These are phyloP conservation scores for Globisporangium recalcitrans DNA, from an alignment of 352 stramenopile species.

Conservation along the genomic window DNA sequence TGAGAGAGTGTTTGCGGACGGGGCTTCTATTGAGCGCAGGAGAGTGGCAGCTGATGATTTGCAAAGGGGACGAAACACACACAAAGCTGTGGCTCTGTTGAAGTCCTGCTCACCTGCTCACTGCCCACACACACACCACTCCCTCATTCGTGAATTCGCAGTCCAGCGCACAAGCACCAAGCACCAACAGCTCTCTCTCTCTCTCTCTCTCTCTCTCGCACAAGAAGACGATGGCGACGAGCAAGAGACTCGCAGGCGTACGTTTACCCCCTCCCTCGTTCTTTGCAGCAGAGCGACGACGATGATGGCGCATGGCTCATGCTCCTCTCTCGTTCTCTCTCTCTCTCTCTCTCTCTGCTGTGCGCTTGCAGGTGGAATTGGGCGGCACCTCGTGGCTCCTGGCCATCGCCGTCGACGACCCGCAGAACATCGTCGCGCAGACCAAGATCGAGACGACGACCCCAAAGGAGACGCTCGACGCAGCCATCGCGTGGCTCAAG, in stretches of 20 bases:
- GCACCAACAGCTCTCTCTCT: too few relatives aligned
- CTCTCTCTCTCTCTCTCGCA: too few relatives aligned
- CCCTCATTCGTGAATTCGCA: conserved; percentile 9
- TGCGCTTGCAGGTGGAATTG: conserved; percentile 75
- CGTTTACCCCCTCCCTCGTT: conserved; percentile 4
- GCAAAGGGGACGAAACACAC: background rate
- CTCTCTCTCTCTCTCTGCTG: too few relatives aligned
- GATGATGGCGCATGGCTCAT: background rate
- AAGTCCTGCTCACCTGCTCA: background rate
- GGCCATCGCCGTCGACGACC: conserved; percentile 85
- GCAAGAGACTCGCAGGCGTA: conserved; percentile 36
- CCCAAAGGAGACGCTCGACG: conserved; percentile 78
- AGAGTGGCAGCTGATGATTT: conserved; percentile 6
- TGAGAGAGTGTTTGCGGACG: background rate
- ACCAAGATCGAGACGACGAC: conserved; percentile 83
- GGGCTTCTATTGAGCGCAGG: conserved; percentile 3
- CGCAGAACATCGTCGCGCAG: conserved; percentile 86
- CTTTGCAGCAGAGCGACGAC: background rate
- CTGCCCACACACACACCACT: background rate
- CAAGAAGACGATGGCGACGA: conserved; percentile 15
- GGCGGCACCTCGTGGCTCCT: conserved; percentile 94
- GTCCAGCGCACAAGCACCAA: conserved; percentile 11
- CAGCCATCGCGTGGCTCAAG: conserved; percentile 79
- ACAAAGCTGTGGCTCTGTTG: background rate
- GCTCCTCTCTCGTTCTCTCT: conserved; percentile 1